These are phyloP conservation scores for Candida verbasci DNA, from an alignment of 805 yeast species.

Conservation along the genomic window DNA sequence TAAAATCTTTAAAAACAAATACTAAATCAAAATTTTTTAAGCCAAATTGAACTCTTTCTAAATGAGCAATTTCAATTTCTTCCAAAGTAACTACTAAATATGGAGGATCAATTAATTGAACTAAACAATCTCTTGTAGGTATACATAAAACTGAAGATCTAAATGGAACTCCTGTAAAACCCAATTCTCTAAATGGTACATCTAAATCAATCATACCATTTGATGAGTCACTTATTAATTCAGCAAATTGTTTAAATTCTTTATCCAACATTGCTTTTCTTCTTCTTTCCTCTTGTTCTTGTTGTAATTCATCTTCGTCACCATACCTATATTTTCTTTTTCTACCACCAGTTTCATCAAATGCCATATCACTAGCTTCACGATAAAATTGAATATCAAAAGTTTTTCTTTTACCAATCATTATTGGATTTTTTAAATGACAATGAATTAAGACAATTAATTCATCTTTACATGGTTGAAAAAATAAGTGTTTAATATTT, in stretches of 20 bases:
- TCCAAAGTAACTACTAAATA: slow-evolving; percentile 85
- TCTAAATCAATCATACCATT: slow-evolving; percentile 83
- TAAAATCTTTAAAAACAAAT: slow-evolving; percentile 91
- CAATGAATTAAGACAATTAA: slow-evolving; percentile 88
- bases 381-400: slow-evolving; percentile 94
- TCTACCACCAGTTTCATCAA: slow-evolving; percentile 95
- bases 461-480: slow-evolving; percentile 95
- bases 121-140: slow-evolving; percentile 96
- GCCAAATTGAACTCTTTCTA: slow-evolving; percentile 97
- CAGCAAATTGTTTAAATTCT: slow-evolving; percentile 87
- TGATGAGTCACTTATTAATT: slow-evolving; percentile 84
- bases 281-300: slow-evolving; percentile 96
- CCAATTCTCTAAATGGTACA: slow-evolving; percentile 91
- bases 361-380: slow-evolving; percentile 93
- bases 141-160: slow-evolving; percentile 90
- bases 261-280: slow-evolving; percentile 86
- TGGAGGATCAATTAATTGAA: slow-evolving; percentile 92
- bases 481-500: slow-evolving; percentile 88
- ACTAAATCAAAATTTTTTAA: slow-evolving; percentile 94
- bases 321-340: slow-evolving; percentile 87
- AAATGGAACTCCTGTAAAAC: slow-evolving; percentile 96
- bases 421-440: slow-evolving; percentile 86
- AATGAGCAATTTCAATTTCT: slow-evolving; percentile 90
- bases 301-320: slow-evolving; percentile 97
- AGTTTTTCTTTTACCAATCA: slow-evolving; percentile 94